phyloP scores from a whole-genome alignment of 805 yeast genomes.

The Candida hungchunana region DNA sequence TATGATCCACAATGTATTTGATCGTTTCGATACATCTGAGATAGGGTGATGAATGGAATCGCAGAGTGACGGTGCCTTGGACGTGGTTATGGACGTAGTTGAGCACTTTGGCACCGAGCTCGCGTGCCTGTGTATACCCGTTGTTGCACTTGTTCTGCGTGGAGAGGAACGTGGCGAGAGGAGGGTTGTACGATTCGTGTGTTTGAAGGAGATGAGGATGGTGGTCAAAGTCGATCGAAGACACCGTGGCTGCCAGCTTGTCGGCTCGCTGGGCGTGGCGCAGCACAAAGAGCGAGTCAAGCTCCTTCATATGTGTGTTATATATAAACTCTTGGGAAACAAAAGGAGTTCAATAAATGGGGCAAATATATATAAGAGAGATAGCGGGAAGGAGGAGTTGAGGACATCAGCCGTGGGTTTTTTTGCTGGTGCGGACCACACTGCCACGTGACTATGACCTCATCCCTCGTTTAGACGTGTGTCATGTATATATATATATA shows the following conservation, averaged over 20 bases:
- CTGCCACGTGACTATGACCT: no score
- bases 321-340: no score
- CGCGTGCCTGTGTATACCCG: slow-evolving; percentile 25
- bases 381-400: no score
- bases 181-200: slow-evolving; percentile 25
- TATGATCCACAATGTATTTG: slow-evolving; percentile 22
- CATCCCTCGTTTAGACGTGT: no score
- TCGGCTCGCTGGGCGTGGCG: slow-evolving; percentile 28
- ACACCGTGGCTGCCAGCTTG: slow-evolving; percentile 25
- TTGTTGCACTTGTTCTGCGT: slow-evolving; percentile 27
- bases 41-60: slow-evolving; percentile 40
- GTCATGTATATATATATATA: no score
- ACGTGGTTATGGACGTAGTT: slow-evolving; percentile 20
- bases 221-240: slow-evolving; percentile 23
- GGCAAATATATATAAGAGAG: no score
- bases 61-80: slow-evolving; percentile 14
- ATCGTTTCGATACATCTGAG: slow-evolving; percentile 41
- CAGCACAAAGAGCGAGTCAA: slow-evolving; percentile 26
- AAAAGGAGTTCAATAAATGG: no score
- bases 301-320: slow-evolving; percentile 3
- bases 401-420: no score
- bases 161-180: slow-evolving; percentile 24
- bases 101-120: slow-evolving; percentile 21
- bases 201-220: slow-evolving; percentile 8
- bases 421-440: no score